Conservation (phyloP, 2,329 filamentous ascomycete genomes). For the Aspergillus persii region DNA sequence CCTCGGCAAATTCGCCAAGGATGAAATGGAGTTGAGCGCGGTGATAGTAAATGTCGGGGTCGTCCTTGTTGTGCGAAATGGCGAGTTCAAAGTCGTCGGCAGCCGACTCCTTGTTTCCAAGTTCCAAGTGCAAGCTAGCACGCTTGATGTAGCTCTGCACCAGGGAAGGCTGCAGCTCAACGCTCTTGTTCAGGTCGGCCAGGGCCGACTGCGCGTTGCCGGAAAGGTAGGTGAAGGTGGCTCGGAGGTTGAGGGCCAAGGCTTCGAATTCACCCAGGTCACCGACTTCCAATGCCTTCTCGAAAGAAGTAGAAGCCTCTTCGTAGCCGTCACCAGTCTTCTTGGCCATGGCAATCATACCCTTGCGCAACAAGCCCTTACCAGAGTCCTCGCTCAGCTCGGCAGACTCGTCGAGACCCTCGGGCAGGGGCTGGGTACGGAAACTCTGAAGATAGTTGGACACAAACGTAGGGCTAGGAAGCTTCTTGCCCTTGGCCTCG, state of each 20-base stretch:
- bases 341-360: constrained; percentile 74
- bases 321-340: constrained; percentile 91
- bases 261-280: constrained; percentile 81
- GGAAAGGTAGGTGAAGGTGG: constrained; percentile 89
- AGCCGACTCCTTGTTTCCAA: constrained; percentile 82
- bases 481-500: constrained; percentile 72
- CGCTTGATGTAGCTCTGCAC: constrained; percentile 99
- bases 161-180: constrained; percentile 81
- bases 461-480: constrained; percentile 94
- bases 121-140: constrained; percentile 94
- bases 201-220: constrained; percentile 84
- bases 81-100: constrained; percentile 85
- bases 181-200: constrained; percentile 83
- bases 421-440: constrained; percentile 75
- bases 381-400: constrained; percentile 76
- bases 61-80: constrained; percentile 76
- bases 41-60: constrained; percentile 99
- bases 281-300: constrained; percentile 79
- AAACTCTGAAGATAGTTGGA: constrained; percentile 99
- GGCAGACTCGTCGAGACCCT: constrained; percentile 76
- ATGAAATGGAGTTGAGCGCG: constrained; percentile 98
- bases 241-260: constrained; percentile 92
- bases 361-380: constrained; percentile 80
- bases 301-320: constrained; percentile 80
- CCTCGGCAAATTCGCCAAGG: constrained; percentile 85